Evolutionary conservation across 345 rosid genomes (phyloP), one percentile per base, ranked within the genome.

Genomic region (Melaleuca alternifolia): DNA sequence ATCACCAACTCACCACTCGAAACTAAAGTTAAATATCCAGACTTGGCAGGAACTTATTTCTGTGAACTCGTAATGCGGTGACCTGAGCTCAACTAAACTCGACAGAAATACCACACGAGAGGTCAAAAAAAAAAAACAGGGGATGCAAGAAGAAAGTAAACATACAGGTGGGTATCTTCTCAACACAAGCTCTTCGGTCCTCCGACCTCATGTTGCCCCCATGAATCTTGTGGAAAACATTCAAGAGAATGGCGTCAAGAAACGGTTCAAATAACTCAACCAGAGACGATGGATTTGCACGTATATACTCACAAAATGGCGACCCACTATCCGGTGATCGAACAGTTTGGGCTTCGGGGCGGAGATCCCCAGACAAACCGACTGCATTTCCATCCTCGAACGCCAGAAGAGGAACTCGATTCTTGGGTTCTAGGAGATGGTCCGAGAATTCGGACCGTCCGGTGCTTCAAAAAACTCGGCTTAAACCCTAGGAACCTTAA

Each of bases 291-390:
- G 18, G 48, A 71, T 37, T 37, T 21, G 79, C 79, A 71, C 79
- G 24, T 2, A 21, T 37, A 37, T 2, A 71, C 95, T 92, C 86
- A 94, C 97, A 86, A 30, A 46, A 76, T 48, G 89, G 88, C 26
- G 81, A 77, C 75, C 54, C 46, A 87, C 61, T 48, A 84, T 83
- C 54, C 85, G 30, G 48, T 54, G 86, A 86, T 81, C 85, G 50
- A 90, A 85, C 10, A 89, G 62, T 54, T 84, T 81, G 83, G 90
- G 87, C 85, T 91, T 91, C 6, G 92, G 93, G 6, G 92, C 71
- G 12, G 90, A 85, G 83, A 90, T 71, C 26, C 96, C 93, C 11
- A 89, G 77, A 87, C 93, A 93, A 87, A 91, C 89, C 13, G 96
- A 88, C 87, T 92, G 93, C 81, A 89, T 65, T 71, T 88, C 93